phyloP scores from a whole-genome alignment of 2,329 filamentous ascomycete genomes.

The Chrysoporthe austroafricana region DNA sequence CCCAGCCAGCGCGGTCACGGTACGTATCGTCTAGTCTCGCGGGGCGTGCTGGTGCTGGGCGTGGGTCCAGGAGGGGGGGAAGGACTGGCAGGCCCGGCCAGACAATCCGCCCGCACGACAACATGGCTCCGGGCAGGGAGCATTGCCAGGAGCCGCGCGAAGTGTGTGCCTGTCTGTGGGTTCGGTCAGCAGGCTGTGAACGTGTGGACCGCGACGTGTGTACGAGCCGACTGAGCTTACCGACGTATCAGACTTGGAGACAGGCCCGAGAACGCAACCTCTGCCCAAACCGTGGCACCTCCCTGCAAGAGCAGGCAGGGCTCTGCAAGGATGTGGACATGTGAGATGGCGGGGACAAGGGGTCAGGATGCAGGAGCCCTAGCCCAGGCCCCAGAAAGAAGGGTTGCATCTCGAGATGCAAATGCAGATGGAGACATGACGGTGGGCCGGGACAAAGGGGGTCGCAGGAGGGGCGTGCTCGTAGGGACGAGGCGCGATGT shows the following conservation, averaged over 20 bases:
- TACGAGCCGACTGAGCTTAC: conserved; percentile 15
- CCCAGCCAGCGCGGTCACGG: neutral
- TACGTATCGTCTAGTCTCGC: neutral
- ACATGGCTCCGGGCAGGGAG: conserved; percentile 11
- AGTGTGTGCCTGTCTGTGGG: conserved; percentile 23
- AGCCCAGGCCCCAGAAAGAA: conserved; percentile 28
- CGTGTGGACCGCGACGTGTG: conserved; percentile 19
- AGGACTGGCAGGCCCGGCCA: conserved; percentile 18
- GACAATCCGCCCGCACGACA: conserved; percentile 23
- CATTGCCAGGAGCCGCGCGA: conserved; percentile 25
- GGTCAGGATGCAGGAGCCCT: conserved; percentile 26
- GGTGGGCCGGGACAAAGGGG: conserved; percentile 26
- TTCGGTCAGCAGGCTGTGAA: conserved; percentile 19
- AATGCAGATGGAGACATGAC: conserved; percentile 29
- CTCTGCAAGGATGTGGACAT: conserved; percentile 23
- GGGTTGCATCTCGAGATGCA: conserved; percentile 30
- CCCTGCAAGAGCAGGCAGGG: conserved; percentile 20
- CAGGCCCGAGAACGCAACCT: conserved; percentile 24
- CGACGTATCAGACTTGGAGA: conserved; percentile 29
- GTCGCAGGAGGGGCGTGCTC: conserved; percentile 12
- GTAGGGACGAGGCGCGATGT: conserved; percentile 13
- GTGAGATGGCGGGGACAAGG: conserved; percentile 27
- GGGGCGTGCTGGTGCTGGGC: conserved; percentile 9
- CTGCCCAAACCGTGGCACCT: conserved; percentile 24
- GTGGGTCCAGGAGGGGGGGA: conserved; percentile 17